Evolutionary conservation across 495 filamentous ascomycete genomes (phyloP), one percentile per base, ranked within the genome.

Genomic region (Podospora appendiculata): DNA sequence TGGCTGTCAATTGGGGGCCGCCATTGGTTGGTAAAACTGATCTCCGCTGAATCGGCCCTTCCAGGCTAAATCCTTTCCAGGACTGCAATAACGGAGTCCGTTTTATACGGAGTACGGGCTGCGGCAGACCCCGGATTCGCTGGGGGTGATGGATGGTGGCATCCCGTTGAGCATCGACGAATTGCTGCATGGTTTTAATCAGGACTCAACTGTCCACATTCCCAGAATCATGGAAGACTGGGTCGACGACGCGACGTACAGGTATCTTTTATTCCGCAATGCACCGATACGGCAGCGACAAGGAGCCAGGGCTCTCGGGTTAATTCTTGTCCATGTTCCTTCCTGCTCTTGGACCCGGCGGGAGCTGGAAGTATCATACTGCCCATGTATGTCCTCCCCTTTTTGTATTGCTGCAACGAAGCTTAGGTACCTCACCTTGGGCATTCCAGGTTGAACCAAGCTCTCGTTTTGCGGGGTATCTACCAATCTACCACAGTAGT

Each of bases 41-140:
- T 44, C 48, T 48, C 57, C 50, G 58, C 51, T 56, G 60, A 67
- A 67, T 67, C 64, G 66, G 66, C 62, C 66, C 64, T 69, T 67
- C 64, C 64, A 67, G 66, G 64, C 66, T 69, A 69, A 67, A 67
- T 40, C 57, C 65, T 17, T 16, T 33, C 43, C 50, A 40, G 51
- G 47, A 39, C 60, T 53, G 40, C 53, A 55, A 60, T 60, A 65
- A 59, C 56, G 58, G 57, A 52, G 54, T 55, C 62, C 59, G 58
- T 58, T 57, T 56, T 62, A 52, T 13, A 38, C 36, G 9, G 13
- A 10, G 36, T 52, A 57, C 50, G 52, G 63, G 51, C 58, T 48
- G 46, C 61, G 55, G 55, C 58, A 58, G 58, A 57, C 54, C 62
- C 64, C 61, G 56, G 62, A 65, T 63, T 67, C 59, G 55, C 57